Evolutionary conservation across 176 grass and related monocot genomes (phyloP), one percentile per base, ranked within the genome.

Genomic region (Rhynchospora tenuis): DNA sequence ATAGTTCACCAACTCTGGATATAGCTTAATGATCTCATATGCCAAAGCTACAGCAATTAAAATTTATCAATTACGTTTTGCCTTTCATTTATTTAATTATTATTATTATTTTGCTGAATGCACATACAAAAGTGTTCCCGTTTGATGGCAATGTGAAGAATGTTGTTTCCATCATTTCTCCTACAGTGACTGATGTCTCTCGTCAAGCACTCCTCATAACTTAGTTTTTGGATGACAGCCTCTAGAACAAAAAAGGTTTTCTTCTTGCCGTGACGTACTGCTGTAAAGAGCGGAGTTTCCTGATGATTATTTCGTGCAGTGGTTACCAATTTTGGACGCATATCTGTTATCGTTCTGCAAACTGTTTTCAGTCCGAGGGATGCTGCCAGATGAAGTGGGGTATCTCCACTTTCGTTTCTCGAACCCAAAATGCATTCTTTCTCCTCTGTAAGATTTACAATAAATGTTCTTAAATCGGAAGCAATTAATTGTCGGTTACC

Each of bases 71-170:
- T 75, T 75, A 27, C 28, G 10, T 54, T 8, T 1, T 38, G 16
- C 1, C 31, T 26, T 50, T 12, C 43, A 7, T 20, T 42, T 50
- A 48, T 12, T 26, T 73, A 38, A 38, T 48, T 73, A 22, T 4
- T n/a, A 24, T 24, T 24, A 5, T 72, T 13, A 38, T n/a, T 19
- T 72, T 50, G 10, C 19, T 12, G 6, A 48, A 73, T 52, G 5
- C 6, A 9, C 72, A 28, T 51, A 54, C 72, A 1, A 52, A 27
- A 54, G 13, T 75, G 11, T 75, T 75, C 72, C 26, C 47, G 46
- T 54, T 75, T 75, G 20, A 75, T 75, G 72, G 72, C 72, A 6
- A 52, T 28, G 47, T 75, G 72, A 14, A 75, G 72, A 7, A 75
- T 75, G 16, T 75, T 75, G 43, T 26, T 73, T 6, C 70, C 70